Base-by-base conservation (phyloP, 1,284 basidiomycete genomes). In the Phellopilus nigrolimitatus region DNA sequence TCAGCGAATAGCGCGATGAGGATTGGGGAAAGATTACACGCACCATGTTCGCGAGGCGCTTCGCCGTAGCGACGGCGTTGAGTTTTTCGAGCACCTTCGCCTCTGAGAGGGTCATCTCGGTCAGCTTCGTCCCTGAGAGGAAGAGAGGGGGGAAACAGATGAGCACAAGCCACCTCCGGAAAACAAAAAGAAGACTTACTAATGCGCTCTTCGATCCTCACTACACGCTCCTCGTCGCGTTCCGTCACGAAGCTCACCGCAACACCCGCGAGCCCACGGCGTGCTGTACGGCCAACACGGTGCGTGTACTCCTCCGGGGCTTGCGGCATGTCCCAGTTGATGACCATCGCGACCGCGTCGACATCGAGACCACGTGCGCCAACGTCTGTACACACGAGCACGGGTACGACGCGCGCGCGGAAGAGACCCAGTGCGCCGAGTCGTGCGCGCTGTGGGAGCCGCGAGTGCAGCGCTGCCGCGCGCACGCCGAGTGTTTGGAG, bases 241-340 rank as follows among this genome's bases (percentile, higher is more conserved):
- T 99, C 95, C 2, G 94, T 97, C 48, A 99, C 90, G 63, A 99
- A 91, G 60, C 92, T 97, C 39, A 99, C 78, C 0, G 93, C 92
- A 51, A 93, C 75, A 64, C 97, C 97, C 3, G 82, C 84, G 61
- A 83, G 79, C 4, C 95, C 95, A n/a, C 88, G 91, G 62, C 97
- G 85, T 27, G 95, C 97, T 10, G 97, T 99, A 61, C 97, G 74
- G 34, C 88, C 87, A 9, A 88, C 87, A n/a, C 85, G 76, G 66
- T 90, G 87, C 9, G 84, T 88, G 64, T 89, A 87, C 66, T 88
- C 82, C 67, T 88, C 77, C 4, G 86, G 75, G 62, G 86, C 82
- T 17, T 72, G 71, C 46, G 97, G 88, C 60, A 99, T 67, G 66
- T 99, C 97, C 93, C 94, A 99, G 61, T 99, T 99, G 56, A 97